These are phyloP conservation scores for Mycosarcoma maydis DNA, from an alignment of 1,284 basidiomycete genomes.

Conservation along the genomic window DNA sequence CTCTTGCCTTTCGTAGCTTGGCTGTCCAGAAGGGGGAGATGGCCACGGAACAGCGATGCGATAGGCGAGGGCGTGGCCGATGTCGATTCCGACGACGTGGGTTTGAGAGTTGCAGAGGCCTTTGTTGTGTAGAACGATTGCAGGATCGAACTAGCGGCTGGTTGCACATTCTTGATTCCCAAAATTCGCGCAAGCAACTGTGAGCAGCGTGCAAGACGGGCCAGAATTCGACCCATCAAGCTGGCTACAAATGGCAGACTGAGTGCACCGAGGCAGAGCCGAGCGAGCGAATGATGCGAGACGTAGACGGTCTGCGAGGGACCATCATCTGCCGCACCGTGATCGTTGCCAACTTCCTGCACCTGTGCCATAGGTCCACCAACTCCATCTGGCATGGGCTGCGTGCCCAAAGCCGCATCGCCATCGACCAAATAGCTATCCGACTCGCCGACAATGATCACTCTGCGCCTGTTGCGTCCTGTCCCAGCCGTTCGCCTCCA, in stretches of 20 bases:
- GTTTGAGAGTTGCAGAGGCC: constrained; percentile 8
- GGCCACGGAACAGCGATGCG: constrained; percentile 30
- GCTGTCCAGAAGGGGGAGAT: constrained; percentile 19
- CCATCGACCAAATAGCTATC: constrained; percentile 31
- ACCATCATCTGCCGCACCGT: constrained; percentile 5
- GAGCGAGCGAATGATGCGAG: constrained; percentile 40
- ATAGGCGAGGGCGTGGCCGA: constrained; percentile 18
- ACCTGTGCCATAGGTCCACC: constrained; percentile 21
- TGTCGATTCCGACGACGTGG: background rate
- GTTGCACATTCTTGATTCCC: constrained; percentile 28
- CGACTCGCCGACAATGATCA: constrained; percentile 46
- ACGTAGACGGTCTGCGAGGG: constrained; percentile 52
- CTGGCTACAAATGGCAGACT: constrained; percentile 55
- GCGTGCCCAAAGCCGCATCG: constrained; percentile 15
- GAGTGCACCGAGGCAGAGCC: constrained; percentile 54
- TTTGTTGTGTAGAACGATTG: constrained; percentile 35
- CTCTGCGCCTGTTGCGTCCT: constrained; percentile 17
- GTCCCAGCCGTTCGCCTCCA: constrained; percentile 8
- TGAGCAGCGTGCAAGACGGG: constrained; percentile 21
- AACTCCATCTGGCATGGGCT: constrained; percentile 8
- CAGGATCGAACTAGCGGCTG: constrained; percentile 17
- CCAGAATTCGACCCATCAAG: constrained; percentile 53
- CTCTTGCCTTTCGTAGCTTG: background rate
- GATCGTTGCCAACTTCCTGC: constrained; percentile 10
- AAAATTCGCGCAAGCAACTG: constrained; percentile 27